Evolutionary conservation across 1,284 basidiomycete genomes (phyloP), one percentile per base, ranked within the genome.

Genomic region (Irpex rosettiformis): DNA sequence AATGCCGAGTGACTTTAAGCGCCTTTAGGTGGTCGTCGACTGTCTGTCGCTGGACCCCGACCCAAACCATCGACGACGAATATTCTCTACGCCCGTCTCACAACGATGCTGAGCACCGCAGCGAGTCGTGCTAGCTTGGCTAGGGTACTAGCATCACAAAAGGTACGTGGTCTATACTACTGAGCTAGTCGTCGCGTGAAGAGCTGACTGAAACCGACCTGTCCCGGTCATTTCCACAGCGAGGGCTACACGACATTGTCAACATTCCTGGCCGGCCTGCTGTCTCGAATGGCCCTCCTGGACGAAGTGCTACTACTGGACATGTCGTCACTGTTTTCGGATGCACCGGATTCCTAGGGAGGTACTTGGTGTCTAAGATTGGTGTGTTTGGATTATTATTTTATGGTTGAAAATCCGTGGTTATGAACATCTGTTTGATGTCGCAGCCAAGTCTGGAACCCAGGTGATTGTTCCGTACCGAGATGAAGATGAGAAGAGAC

Each of bases 281-380:
- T 65, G 79, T 94, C 67, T 83, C 86, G 16, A 77, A 85, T 62
- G 94, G 93, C 18, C 81, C 86, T 56, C 87, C 93, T 37, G 94
- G 94, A 55, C 88, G 96, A 67, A 94, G 93, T 69, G 88, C 93
- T 5, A 85, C 88, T 62, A 88, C 88, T 55, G 95, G 95, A 2
- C 94, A 96, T 75, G 85, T 90, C 51, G 96, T 91, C 45, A 99
- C 96, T 28, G 96, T 99, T 57, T 99, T 99, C 77, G 96, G 96
- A 33, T 93, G 89, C 70, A 98, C 96, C 8, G 94, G 96, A 5
- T 99, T 98, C 74, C 79, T 99, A 57, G 96, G 96, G 55, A 80
- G 96, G 69, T 99, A 98, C 76, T 79, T 98, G 55, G 93, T 99
- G 52, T 84, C 90, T 52, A 97, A 97, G 77, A 83, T 97, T 11